Evolutionary conservation across 1,284 basidiomycete species (phyloP), one percentile per base, ranked within the genome.

Genomic region (Puccinia coronata): DNA sequence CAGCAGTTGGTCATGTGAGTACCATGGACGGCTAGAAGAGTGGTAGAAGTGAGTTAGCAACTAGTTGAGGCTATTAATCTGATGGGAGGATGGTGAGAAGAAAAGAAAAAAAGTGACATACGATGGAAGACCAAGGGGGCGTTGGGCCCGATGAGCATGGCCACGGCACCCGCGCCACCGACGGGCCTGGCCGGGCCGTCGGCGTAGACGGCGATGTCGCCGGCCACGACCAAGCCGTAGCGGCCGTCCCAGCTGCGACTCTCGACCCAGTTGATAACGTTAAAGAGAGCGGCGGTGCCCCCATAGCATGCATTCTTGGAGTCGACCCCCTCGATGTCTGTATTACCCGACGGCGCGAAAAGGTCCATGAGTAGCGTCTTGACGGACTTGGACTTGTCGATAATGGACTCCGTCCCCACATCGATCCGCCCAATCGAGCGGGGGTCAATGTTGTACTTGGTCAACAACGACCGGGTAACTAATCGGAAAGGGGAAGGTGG

Each of bases 251-350:
- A 99, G n/a, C 93, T 95, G 82, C 91, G 91, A 67, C 91, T 92
- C 88, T 99, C 96, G 83, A 98, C 89, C 96, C 96, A 99, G 43
- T 80, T 80, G 87, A 97, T 89, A 75, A 95, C 92, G 88, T 98
- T 98, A 91, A 97, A 98, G 82, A 99, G 91, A 4, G 96, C 96
- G 67, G 96, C 96, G 34, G 96, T 99, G 57, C 95, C 96, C 70
- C 96, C 96, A 87, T 99, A 99, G 89, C 96, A 99, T 28, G 96
- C 96, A 87, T 99, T 99, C 89, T 99, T 99, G 82, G 93, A 95
- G 89, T 99, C 96, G 86, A 99, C 93, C 84, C 96, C 96, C 88
- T 99, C 96, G 83, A 99, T 95, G 87, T 99, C 96, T 85, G 91
- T 91, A 91, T 99, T 99, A 83, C 95, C 96, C 51, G 92, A 90